Base-by-base conservation (phyloP, 2,329 filamentous ascomycete species). In the Myriosclerotinia curreyana region DNA sequence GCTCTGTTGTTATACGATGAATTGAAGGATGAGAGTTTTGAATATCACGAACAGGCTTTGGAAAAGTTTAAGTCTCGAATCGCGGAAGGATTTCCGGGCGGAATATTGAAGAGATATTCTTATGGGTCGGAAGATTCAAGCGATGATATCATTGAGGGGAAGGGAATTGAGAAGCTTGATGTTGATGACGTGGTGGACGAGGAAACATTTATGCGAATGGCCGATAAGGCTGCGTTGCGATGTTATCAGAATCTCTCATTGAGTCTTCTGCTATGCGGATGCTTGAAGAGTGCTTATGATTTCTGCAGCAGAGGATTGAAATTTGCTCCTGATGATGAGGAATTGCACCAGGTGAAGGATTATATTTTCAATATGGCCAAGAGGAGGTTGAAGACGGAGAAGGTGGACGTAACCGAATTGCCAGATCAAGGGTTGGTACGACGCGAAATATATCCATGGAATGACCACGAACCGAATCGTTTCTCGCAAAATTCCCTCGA, bases 1-100 rank as follows among this genome's bases (percentile, higher is more conserved):
- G 92, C 93, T 1, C 82, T 98, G n/a, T 83, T 96, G 5, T 79
- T 99, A 54, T 84, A 90, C 20, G 94, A 98, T 73, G 91, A 95
- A 69, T 83, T 92, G 44, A 77, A 82, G 68, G 88, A 95, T 64
- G 90, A 94, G 67, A 84, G 85, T 48, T 93, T 90, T 70, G 92
- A 97, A 75, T 96, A 92, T 72, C 88, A 95, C 73, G 86, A 92
- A 20, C 79, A 84, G 70, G 87, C 88, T 11, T 69, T 81, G 8
- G 82, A 84, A 36, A 65, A 71, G 6, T 62, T 75, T 42, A 59
- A 65, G 25, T 40, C 52, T 11, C 66, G 68, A 20, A 65, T 65
- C 38, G 63, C 60, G 17, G 66, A 66, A 62, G 71, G 64, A 9
- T 58, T 79, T 8, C 79, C 81, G 5, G 77, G 79, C 22, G 38